Conservation (phyloP, 129 eudicot genomes). For the Dittrichia graveolens region DNA sequence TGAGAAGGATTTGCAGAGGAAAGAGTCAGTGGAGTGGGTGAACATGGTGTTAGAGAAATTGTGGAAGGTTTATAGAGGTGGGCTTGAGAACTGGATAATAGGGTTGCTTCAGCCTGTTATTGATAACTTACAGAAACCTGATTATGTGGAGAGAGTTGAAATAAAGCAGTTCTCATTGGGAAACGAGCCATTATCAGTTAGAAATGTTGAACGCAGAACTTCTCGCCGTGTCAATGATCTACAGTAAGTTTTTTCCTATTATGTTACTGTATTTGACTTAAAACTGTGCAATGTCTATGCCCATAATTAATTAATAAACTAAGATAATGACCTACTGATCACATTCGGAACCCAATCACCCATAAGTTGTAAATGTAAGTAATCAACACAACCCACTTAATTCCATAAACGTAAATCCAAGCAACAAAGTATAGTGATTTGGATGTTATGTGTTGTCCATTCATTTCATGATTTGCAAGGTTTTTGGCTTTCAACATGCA, state of each 20-base stretch:
- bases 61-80: slow-evolving; percentile 95
- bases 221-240: slow-evolving; percentile 89
- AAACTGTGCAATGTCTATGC: background rate
- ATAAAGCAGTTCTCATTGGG: slow-evolving; percentile 95
- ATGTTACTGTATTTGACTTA: background rate
- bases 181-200: slow-evolving; percentile 85
- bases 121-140: slow-evolving; percentile 83
- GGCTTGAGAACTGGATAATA: slow-evolving; percentile 90
- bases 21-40: slow-evolving; percentile 99
- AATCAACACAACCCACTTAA: background rate
- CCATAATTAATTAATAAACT: too few species aligned
- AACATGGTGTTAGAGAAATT: slow-evolving; percentile 96
- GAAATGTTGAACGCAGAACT: slow-evolving; percentile 91
- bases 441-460: slow-evolving; percentile 19
- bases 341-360: background rate
- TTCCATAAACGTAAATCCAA: background rate
- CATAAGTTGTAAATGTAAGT: background rate
- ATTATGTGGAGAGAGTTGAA: slow-evolving; percentile 91
- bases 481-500: background rate
- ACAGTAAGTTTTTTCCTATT: slow-evolving; percentile 65
- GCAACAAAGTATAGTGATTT: background rate
- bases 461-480: slow-evolving; percentile 14
- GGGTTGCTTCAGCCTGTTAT: slow-evolving; percentile 93
- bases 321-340: background rate
- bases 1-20: slow-evolving; percentile 94